Base-by-base conservation (phyloP, 805 yeast species). In the Alloascoidea hylecoeti region DNA sequence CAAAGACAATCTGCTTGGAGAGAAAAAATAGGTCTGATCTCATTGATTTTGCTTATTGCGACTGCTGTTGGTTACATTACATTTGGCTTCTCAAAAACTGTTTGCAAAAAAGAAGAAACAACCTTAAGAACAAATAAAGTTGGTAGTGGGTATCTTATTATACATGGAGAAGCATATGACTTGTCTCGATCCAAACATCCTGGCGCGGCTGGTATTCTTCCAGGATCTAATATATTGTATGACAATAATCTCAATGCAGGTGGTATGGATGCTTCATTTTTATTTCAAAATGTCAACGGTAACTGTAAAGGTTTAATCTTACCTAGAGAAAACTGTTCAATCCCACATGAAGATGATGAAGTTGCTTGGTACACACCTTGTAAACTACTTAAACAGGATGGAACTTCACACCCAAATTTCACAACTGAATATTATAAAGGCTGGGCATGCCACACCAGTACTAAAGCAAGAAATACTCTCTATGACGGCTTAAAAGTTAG, bases 301-400 rank as follows among this genome's bases (percentile, higher is more conserved):
- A 76, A 88, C 53, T 89, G 98, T 61, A 78, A 74, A 55, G 77
- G 75, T 28, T 60, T 88, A 38, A 79, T 92, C 41, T 66, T 52
- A 3, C 94, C 96, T 35, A 72, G 72, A 45, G 70, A 60, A 2
- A 70, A 77, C 50, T 70, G 82, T n/a, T n/a, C n/a, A n/a, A n/a
- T n/a, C n/a, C n/a, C n/a, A n/a, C n/a, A 70, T 40, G 66, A 60
- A 33, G 69, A 70, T 19, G 76, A 71, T 16, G 66, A 70, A 18
- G 55, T 89, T 47, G 96, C 94, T 14, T 88, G 96, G 95, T 92
- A 92, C 59, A 85, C 88, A 78, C 97, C 98, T 2, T 92, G 98
- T 63, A 75, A 78, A 47, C 43, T 81, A 19, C 62, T 72, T 38
- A 57, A 62, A 33, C 79, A 73, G 47, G 83, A 84, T 53, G 95